These are phyloP conservation scores for Citeromyces hawaiiensis DNA, from an alignment of 1,139 yeast genomes.

Conservation along the genomic window DNA sequence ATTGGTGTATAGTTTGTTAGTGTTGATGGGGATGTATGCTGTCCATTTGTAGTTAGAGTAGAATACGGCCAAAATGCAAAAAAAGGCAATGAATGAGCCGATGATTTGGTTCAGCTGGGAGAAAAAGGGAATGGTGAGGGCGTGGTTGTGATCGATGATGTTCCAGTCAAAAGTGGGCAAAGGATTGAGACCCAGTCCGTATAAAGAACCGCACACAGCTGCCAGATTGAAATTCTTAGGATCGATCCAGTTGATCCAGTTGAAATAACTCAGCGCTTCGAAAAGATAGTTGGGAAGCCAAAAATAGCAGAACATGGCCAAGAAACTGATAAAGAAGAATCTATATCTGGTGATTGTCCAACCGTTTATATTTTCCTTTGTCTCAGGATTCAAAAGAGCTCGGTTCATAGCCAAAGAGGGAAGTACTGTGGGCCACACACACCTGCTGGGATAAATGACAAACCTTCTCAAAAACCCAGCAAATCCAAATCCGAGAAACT, in stretches of 20 bases:
- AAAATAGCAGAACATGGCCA: conserved; percentile 30
- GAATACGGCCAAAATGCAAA: conserved; percentile 31
- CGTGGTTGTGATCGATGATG: conserved; percentile 8
- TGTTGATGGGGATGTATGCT: conserved; percentile 36
- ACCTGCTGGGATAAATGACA: conserved; percentile 39
- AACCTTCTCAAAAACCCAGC: conserved; percentile 48
- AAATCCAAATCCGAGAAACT: conserved; percentile 48
- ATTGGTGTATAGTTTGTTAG: conserved; percentile 27
- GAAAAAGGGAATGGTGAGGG: background rate
- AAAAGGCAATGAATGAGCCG: conserved; percentile 22
- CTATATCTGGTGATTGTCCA: conserved; percentile 35
- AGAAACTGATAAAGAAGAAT: conserved; percentile 28
- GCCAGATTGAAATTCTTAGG: conserved; percentile 28
- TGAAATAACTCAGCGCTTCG: conserved; percentile 34
- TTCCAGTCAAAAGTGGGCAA: conserved; percentile 39
- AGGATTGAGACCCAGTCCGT: conserved; percentile 41
- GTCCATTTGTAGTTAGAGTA: conserved; percentile 34
- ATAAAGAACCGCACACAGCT: conserved; percentile 44
- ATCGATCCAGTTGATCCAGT: conserved; percentile 43
- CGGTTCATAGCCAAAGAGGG: conserved; percentile 34
- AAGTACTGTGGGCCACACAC: conserved; percentile 43
- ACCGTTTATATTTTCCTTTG: conserved; percentile 36
- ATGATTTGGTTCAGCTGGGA: background rate
- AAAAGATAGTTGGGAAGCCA: conserved; percentile 49
- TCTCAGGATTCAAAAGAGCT: conserved; percentile 20